Evolutionary conservation across 1,284 basidiomycete species (phyloP).

Genomic region (Tremellales sp.): DNA sequence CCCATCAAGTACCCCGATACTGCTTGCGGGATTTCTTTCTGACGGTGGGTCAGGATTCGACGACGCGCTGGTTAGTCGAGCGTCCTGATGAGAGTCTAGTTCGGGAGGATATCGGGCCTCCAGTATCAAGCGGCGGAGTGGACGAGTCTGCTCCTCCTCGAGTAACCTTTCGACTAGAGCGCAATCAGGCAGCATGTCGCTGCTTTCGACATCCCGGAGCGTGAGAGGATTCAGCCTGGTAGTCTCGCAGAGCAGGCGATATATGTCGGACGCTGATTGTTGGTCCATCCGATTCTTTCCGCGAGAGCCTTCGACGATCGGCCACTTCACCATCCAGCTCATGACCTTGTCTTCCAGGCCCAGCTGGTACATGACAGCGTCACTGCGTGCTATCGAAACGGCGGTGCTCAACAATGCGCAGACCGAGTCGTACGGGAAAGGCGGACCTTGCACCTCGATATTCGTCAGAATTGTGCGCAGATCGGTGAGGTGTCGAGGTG

Average conservation of each 20-base stretch:
- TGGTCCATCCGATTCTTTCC: slow-evolving; percentile 52
- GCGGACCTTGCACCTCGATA: slow-evolving; percentile 80
- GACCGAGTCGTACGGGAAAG: slow-evolving; percentile 76
- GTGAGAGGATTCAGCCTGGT: slow-evolving; percentile 51
- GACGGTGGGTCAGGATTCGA: no score
- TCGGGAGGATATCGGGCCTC: slow-evolving; percentile 60
- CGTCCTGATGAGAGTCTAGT: no score
- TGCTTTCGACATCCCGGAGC: slow-evolving; percentile 9
- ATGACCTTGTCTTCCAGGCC: slow-evolving; percentile 77
- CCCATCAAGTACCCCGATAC: no score
- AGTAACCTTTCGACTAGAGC: slow-evolving; percentile 59
- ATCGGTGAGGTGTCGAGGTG: slow-evolving; percentile 60
- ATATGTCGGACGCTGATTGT: slow-evolving; percentile 57
- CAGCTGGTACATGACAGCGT: slow-evolving; percentile 73
- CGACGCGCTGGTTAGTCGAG: no score
- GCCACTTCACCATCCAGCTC: slow-evolving; percentile 61
- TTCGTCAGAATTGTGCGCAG: slow-evolving; percentile 72
- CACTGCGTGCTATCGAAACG: slow-evolving; percentile 65
- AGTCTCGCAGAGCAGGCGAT: slow-evolving; percentile 61
- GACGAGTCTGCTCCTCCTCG: slow-evolving; percentile 56
- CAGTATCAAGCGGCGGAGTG: slow-evolving; percentile 67
- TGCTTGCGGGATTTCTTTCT: no score
- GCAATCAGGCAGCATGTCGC: slow-evolving; percentile 58
- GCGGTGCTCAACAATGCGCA: slow-evolving; percentile 70
- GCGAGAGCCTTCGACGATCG: slow-evolving; percentile 51